Evolutionary conservation across 2,329 filamentous ascomycete genomes (phyloP), one percentile per base, ranked within the genome.

Genomic region (Microcera coccophila): DNA sequence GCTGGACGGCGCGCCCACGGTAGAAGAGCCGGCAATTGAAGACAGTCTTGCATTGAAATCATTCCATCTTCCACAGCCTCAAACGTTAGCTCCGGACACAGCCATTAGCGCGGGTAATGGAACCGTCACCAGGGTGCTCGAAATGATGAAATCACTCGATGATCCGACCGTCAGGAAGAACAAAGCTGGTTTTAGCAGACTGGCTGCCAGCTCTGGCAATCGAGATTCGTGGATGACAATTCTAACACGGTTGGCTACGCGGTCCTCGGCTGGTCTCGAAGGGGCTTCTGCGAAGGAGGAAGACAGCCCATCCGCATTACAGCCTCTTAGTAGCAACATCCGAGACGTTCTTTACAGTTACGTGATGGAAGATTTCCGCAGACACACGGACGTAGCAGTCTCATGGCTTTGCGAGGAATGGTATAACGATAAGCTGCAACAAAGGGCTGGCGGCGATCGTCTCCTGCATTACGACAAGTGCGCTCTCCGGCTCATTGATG

Each of bases 321-420:
- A 64, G 52, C 75, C 68, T 40, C 76, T 90, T 19, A 76, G 77
- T 54, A 78, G 86, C 58, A 76, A 76, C 5, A 89, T 97, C 52
- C 81, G 93, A 39, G 85, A 95, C 54, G 76, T 81, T 7, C 71
- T 98, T 2, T 93, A 90, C 65, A 76, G 80, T 41, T 96, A 95
- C 62, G 79, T 97, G 36, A 79, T 97, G 49, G 89, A 94, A 50
- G 91, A 97, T 62, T 98, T 95, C 68, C 82, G 91, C 41, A 83
- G 79, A 49, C 84, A 93, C 33, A 90, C 97, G 49, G 90, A 94
- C 54, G 79, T 93, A 17, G 91, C 90, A 1, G 89, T 97, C 39
- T 84, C 85, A 7, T 98, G 93, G 93, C 75, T 98, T 14, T 95
- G 85, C 56, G 93, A 98, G 64, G 93, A 98, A 67, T 98, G 93